Base-by-base conservation (phyloP, 345 rosid species). In the Salix suchowensis region DNA sequence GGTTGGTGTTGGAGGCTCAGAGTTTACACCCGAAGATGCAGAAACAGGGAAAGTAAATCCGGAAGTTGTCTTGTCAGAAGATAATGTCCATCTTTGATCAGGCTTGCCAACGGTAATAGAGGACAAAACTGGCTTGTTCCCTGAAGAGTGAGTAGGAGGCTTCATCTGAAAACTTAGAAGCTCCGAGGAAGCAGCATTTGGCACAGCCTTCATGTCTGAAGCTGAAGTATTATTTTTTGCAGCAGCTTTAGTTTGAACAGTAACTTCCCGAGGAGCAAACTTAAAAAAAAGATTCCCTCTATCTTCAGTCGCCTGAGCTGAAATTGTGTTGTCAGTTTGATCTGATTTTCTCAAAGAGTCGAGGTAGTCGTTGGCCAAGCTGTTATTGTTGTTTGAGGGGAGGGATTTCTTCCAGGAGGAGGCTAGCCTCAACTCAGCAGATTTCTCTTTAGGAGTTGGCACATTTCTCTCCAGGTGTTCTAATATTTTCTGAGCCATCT, bases 1-100 rank as follows among this genome's bases (percentile, higher is more conserved):
- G 58, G 98, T 84, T 13, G 98, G 98, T 1, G 98, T 91, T 64
- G 94, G 96, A 61, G 96, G 94, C 88, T 95, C 98, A 36, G 93
- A 86, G 10, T 79, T 79, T 16, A 74, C 77, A 19, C 90, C 91
- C 42, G 84, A 80, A 15, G 90, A 74, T 72, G 88, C 77, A 77
- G 94, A 80, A 72, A 90, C 85, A 2, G 93, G 98, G 82, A 96
- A 96, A 42, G 89, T 88, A 79, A 91, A 93, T 62, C 94, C 88
- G 0, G 76, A 7, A 77, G 82, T 42, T 42, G 46, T 87, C 65
- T 78, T 77, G 66, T 88, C 92, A 14, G 90, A 82, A 58, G 97
- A 79, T 73, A 79, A 76, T 40, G 78, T 70, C 89, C 91, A 85
- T 80, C 77, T 88, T 64, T 81, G 86, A 50, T 68, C 83, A 34